A percentile compares a stretch with the other conserved stretches of the same genome.
These are phyloP conservation scores for Hanseniaspora jakobsenii DNA, from an alignment of 805 yeast species.

Conservation along the genomic window DNA sequence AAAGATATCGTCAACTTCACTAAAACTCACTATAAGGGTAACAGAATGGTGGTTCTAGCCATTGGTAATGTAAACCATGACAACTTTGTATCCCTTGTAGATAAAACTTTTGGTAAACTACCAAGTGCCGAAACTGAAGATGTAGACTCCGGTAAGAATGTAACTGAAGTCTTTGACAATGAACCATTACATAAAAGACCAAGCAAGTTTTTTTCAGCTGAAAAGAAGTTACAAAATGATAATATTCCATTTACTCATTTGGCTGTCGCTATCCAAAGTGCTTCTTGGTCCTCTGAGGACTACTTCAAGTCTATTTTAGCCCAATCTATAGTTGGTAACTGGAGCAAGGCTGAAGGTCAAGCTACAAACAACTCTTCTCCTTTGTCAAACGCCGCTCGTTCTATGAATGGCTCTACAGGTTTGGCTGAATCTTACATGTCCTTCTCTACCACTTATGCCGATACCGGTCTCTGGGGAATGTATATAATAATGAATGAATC, in stretches of 20 bases:
- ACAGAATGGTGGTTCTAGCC: slow-evolving; percentile 95
- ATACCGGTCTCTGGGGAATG: slow-evolving; percentile 96
- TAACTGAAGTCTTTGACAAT: slow-evolving; percentile 40
- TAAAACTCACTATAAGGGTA: slow-evolving; percentile 78
- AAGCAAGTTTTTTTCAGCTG: slow-evolving; percentile 61
- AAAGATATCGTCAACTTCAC: slow-evolving; percentile 71
- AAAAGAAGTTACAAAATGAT: slow-evolving; percentile 69
- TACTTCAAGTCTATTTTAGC: slow-evolving; percentile 91
- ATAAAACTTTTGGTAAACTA: slow-evolving; percentile 62
- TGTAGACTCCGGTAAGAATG: slow-evolving; percentile 65
- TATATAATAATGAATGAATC: slow-evolving; percentile 73
- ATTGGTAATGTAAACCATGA: slow-evolving; percentile 90
- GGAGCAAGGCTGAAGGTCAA: slow-evolving; percentile 88
- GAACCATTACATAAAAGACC: slow-evolving; percentile 38
- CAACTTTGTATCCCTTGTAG: slow-evolving; percentile 64
- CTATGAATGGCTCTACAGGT: slow-evolving; percentile 44
- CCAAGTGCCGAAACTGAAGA: slow-evolving; percentile 31
- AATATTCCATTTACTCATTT: slow-evolving; percentile 80
- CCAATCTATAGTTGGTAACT: slow-evolving; percentile 91
- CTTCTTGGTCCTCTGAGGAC: slow-evolving; percentile 91
- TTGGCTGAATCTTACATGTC: slow-evolving; percentile 93
- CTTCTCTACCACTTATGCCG: slow-evolving; percentile 92
- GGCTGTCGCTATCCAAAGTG: slow-evolving; percentile 95
- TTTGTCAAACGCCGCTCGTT: slow-evolving; percentile 52
- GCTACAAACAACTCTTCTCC: slow-evolving; percentile 80